Percentiles rank a stretch among this genome's conserved stretches.
Conservation (phyloP, 176 grass and related monocot genomes). For the Alloteropsis semialata region DNA sequence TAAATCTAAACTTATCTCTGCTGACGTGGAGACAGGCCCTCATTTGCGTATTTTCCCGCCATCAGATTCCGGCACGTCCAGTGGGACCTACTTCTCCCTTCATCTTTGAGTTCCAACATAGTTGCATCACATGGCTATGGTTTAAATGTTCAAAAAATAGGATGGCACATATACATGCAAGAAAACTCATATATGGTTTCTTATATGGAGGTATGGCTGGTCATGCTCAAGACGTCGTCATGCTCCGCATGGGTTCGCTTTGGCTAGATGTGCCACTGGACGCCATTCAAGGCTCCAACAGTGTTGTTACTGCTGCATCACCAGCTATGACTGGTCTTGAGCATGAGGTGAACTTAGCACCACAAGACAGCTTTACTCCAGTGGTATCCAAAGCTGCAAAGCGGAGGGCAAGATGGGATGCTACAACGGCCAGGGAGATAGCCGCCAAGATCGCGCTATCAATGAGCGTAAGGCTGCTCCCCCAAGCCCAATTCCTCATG, state of each 20-base stretch:
- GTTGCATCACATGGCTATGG: background rate
- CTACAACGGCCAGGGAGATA: background rate
- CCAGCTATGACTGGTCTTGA: no score
- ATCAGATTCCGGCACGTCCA: background rate
- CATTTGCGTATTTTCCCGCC: background rate
- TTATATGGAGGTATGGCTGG: background rate
- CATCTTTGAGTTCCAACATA: no score
- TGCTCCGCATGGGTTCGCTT: background rate
- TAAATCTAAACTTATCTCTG: no score
- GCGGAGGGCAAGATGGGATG: background rate
- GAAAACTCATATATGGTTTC: background rate
- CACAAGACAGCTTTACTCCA: no score
- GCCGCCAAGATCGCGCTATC: background rate
- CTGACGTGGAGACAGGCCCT: no score
- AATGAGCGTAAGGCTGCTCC: background rate
- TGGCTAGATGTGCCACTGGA: no score
- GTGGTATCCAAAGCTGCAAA: background rate
- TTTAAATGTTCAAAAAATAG: no score
- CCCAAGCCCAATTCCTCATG: accelerated
- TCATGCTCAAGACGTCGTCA: no score
- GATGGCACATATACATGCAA: background rate
- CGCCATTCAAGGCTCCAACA: no score
- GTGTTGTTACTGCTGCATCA: background rate
- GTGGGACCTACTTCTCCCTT: background rate
- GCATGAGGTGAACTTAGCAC: no score